phyloP scores from a whole-genome alignment of 305 asterid species.

The Plantago coronopus region DNA sequence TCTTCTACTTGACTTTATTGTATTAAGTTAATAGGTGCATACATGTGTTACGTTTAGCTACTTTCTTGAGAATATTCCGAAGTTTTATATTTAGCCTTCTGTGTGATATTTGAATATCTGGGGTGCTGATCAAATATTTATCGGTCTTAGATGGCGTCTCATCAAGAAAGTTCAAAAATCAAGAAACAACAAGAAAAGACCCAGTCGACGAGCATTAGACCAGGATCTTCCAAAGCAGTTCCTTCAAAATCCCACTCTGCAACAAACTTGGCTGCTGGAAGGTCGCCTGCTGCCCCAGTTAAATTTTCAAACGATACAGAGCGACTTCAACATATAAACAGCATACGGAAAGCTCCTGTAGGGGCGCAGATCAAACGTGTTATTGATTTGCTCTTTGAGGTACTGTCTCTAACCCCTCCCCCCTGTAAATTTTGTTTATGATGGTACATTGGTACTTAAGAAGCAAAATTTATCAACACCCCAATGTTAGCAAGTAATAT shows the following conservation, averaged over 20 bases:
- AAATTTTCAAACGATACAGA: conserved; percentile 20
- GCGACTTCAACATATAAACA: conserved; percentile 26
- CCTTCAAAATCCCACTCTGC: conserved; percentile 39
- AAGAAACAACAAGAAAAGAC: conserved; percentile 83
- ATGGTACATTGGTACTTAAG: too few species aligned
- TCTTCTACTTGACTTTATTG: too few species aligned
- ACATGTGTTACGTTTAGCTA: too few species aligned
- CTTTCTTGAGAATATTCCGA: too few species aligned
- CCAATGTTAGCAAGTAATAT: background rate
- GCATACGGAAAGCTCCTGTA: conserved; percentile 21
- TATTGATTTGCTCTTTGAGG: conserved; percentile 26
- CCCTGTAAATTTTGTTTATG: too few species aligned
- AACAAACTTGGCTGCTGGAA: conserved; percentile 1
- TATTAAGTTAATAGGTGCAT: too few species aligned
- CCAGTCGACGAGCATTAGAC: conserved; percentile 52
- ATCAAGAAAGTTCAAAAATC: conserved; percentile 58
- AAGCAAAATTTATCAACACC: too few species aligned
- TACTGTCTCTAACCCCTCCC: background rate
- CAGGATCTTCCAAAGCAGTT: conserved; percentile 41
- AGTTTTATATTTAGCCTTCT: too few species aligned
- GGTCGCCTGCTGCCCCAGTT: conserved; percentile 14
- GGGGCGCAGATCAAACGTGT: conserved; percentile 30
- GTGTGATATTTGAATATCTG: too few species aligned
- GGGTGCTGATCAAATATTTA: background rate
- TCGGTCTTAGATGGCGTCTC: conserved; percentile 54